Evolutionary conservation across 2,329 filamentous ascomycete species (phyloP), one percentile per base, ranked within the genome.

Genomic region (Penicillium decumbens): DNA sequence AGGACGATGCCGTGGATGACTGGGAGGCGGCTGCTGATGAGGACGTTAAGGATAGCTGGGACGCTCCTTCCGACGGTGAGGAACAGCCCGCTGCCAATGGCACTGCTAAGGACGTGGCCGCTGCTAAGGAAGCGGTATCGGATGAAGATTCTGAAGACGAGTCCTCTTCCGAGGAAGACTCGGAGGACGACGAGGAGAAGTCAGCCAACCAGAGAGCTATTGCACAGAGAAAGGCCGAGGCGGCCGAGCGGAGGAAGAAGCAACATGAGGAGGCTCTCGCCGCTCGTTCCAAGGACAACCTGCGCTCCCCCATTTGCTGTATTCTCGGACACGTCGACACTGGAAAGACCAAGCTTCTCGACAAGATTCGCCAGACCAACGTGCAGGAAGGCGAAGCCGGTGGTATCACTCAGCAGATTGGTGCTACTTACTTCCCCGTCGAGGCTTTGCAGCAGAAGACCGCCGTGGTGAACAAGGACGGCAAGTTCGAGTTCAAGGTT

Each of bases 291-390:
- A 90, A 88, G 73, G 91, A 98, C 69, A 86, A 98, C 72, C 82
- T 98, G 49, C 89, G 93, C 50, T 97, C 93, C 35, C 93, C 93
- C 45, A 98, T 98, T 74, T 97, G 93, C 80, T 97, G 92, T 86
- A 98, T 98, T 81, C 83, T 98, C 57, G 93, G 93, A 65, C 93
- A 98, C 82, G 93, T 98, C 82, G 93, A 98, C 84, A 98, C 95
- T 40, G 93, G 93, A 71, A 98, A 98, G 78, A 98, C 93, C n/a
- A 98, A 97, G 77, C 79, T 98, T 56, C 81, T 98, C 50, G 93
- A 98, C 79, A 98, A 98, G 78, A 89, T 98, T 66, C 88, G 93
- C 65, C 90, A 96, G 73, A 97, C 93, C 50, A 97, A 98, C 68
- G 93, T 98, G 30, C 95, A 98, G 69, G 93, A 97, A 75, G 93